Evolutionary conservation across 768 basidiomycete genomes (phyloP), one percentile per base, ranked within the genome.

Genomic region (Auricularia cornea): DNA sequence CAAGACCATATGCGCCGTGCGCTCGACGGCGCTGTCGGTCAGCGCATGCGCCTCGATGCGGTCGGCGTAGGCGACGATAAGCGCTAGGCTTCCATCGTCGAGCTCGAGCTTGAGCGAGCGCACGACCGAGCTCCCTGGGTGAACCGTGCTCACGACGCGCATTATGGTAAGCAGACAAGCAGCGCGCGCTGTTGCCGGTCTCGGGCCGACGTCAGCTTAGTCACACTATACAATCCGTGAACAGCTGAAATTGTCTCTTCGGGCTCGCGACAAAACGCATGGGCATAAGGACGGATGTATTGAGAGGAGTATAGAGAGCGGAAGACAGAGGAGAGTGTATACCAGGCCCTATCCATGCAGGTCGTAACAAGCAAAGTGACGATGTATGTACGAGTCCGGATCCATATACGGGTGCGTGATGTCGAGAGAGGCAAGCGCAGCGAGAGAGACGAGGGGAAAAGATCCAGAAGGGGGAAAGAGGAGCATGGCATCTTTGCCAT

Each of bases 121-220:
- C 10, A 85, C 66, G 59, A 92, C 86, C 1, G 91, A 87, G 1
- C 91, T 88, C 2, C 90, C 81, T 3, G 80, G 80, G 71, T 92
- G 89, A 71, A 91, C 90, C 6, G 91, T 92, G 11, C 86, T 82
- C 33, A 92, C 80, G 65, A 91, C 72, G 64, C 79, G 80, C 82
- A 83, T 83, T 62, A 26, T 63, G 33, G 54, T 28, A 26, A 57
- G 54, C 26, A 31, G 54, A 31, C 6, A 26, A 52, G 51, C 51
- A n/a, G n/a, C n/a, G 20, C 51, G 51, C 35, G 35, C 8, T 14
- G 10, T 10, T 8, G 10, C 35, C 35, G 35, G 35, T 38, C 16
- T 14, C 35, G 35, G 35, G 10, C 35, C 35, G 35, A 38, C 35
- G 35, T 38, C 35, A 38, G 35, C 35, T 38, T 38, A 38, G 35